Evolutionary conservation across 2,329 filamentous ascomycete genomes (phyloP).

Genomic region (Amylocarpus encephaloides): DNA sequence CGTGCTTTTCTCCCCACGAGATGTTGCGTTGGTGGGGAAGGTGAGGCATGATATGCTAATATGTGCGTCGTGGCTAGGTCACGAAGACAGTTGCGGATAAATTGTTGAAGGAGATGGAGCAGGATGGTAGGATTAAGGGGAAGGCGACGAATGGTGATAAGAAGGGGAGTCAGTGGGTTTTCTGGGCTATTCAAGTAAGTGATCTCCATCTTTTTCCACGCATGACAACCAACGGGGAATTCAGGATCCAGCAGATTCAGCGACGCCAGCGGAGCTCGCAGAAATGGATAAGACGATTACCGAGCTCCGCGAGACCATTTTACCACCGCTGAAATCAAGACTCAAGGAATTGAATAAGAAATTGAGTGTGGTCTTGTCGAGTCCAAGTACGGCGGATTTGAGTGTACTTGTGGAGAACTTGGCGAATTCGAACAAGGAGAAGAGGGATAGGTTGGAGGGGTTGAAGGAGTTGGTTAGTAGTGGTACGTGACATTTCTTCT

Average conservation of each 20-base stretch:
- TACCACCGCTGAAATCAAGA: constrained; percentile 42
- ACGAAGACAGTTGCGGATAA: constrained; percentile 49
- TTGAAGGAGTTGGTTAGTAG: constrained; percentile 34
- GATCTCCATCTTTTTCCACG: not conserved
- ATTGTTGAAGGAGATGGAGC: constrained; percentile 55
- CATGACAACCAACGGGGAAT: not conserved
- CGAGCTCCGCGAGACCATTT: constrained; percentile 37
- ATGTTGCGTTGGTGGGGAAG: not conserved
- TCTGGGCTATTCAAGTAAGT: constrained; percentile 29
- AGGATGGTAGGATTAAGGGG: constrained; percentile 52
- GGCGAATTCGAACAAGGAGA: constrained; percentile 37
- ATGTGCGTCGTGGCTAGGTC: constrained; percentile 13
- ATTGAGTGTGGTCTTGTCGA: constrained; percentile 35
- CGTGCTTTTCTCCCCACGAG: not conserved
- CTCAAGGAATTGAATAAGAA: constrained; percentile 41
- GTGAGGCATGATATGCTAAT: constrained; percentile 7
- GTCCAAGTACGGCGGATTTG: constrained; percentile 46
- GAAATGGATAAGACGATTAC: constrained; percentile 43
- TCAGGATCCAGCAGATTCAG: constrained; percentile 43
- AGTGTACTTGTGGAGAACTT: constrained; percentile 37
- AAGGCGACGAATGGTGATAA: constrained; percentile 32
- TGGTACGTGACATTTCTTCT: not conserved
- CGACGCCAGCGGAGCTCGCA: constrained; percentile 42
- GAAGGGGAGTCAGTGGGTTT: constrained; percentile 31
- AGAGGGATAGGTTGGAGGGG: constrained; percentile 36